Conservation (phyloP, 2,329 filamentous ascomycete genomes). For the Fusarium verrucosum region DNA sequence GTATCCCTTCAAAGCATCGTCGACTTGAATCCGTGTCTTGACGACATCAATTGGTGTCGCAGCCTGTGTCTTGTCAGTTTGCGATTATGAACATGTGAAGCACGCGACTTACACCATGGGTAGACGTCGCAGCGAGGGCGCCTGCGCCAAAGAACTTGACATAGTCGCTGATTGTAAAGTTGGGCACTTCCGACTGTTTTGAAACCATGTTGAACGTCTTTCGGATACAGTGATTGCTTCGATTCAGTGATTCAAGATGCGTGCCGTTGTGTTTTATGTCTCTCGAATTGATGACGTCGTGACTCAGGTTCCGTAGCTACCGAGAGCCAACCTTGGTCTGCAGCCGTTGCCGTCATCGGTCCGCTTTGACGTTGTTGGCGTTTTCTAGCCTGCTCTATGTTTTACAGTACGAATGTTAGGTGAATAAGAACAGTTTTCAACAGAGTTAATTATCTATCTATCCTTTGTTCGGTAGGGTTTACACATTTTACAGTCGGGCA, state of each 20-base stretch:
- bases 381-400: conserved; percentile 3
- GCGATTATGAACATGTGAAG: neutral
- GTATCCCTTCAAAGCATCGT: conserved; percentile 83
- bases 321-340: conserved; percentile 22
- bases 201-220: conserved; percentile 32
- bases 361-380: conserved; percentile 24
- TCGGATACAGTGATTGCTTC: neutral
- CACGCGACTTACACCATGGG: conserved; percentile 57
- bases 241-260: neutral
- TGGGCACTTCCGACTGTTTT: conserved; percentile 49
- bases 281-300: conserved; percentile 28
- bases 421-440: neutral
- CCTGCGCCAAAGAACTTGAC: conserved; percentile 64
- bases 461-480: neutral
- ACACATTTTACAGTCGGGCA: neutral
- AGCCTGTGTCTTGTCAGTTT: conserved; percentile 51
- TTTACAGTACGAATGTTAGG: neutral
- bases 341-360: conserved; percentile 25
- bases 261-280: conserved; percentile 28
- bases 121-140: conserved; percentile 61
- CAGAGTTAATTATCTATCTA: neutral
- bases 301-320: conserved; percentile 17
- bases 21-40: conserved; percentile 92
- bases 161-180: conserved; percentile 57
- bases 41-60: conserved; percentile 72